Percentiles rank a stretch among this genome's conserved stretches.
Evolutionary conservation across 176 grass and related monocot genomes (phyloP).

Genomic region (Musa troglodytarum): DNA sequence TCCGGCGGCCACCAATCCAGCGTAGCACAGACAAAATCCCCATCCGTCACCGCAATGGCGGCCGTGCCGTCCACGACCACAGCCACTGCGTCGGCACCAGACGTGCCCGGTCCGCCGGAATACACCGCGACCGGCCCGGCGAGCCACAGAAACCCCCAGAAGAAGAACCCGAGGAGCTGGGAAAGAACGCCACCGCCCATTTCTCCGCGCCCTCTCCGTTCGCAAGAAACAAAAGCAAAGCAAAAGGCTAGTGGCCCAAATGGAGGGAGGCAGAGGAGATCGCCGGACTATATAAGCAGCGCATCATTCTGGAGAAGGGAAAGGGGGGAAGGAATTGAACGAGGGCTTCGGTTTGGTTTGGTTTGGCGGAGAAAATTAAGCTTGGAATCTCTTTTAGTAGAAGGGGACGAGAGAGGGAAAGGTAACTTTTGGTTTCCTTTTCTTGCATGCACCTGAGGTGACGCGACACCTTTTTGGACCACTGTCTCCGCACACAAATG

Average conservation of each 20-base stretch:
- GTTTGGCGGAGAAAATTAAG: not conserved
- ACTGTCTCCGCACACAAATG: not conserved
- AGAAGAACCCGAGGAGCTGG: conserved; percentile 31
- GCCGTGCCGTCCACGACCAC: conserved; percentile 45
- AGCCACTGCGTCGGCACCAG: conserved; percentile 7
- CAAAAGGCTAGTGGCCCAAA: not conserved
- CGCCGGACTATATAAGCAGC: not conserved
- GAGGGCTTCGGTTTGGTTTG: not conserved
- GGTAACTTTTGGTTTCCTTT: not conserved
- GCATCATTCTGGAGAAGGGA: not conserved
- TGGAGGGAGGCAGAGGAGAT: not conserved
- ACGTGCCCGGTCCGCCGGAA: conserved; percentile 13
- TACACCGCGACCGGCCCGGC: conserved; percentile 25
- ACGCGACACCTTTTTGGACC: not conserved
- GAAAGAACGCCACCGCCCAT: conserved; percentile 29
- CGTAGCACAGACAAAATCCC: conserved; percentile 85
- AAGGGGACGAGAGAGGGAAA: not conserved
- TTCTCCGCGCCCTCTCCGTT: not conserved
- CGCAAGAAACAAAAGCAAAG: not conserved
- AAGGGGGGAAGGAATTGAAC: not conserved
- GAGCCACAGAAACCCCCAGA: conserved; percentile 39
- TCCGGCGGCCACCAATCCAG: conserved; percentile 98
- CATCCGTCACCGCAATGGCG: conserved; percentile 52
- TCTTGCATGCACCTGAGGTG: not conserved
- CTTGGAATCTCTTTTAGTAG: not conserved